Conservation (phyloP, 441 rosid species). For the Rhodomyrtus psidioides region DNA sequence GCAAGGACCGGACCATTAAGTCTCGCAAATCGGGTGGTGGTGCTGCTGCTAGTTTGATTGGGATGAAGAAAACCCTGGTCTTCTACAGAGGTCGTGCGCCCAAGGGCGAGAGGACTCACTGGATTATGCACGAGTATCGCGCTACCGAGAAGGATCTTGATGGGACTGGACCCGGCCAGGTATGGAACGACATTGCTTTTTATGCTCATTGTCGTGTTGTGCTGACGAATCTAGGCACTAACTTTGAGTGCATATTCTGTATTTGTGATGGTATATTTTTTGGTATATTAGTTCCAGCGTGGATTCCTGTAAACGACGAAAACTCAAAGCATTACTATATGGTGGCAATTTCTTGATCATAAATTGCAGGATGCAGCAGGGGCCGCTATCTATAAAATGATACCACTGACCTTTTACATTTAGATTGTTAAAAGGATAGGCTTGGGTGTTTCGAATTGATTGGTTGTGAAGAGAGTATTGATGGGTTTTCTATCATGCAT, state of each 20-base stretch:
- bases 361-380: neutral
- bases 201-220: neutral
- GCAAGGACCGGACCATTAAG: slow-evolving; percentile 83
- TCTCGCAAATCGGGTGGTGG: slow-evolving; percentile 35
- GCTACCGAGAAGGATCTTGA: slow-evolving; percentile 64
- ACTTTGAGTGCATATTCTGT: neutral
- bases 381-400: neutral
- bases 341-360: neutral
- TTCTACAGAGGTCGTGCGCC: slow-evolving; percentile 91
- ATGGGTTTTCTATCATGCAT: neutral
- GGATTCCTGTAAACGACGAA: neutral
- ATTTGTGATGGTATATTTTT: neutral
- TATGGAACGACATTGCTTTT: neutral
- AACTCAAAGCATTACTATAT: neutral
- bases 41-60: slow-evolving; percentile 18
- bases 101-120: slow-evolving; percentile 66
- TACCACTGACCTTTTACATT: neutral
- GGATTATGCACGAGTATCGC: slow-evolving; percentile 95
- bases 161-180: slow-evolving; percentile 79
- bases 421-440: neutral
- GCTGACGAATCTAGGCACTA: neutral
- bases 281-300: neutral
- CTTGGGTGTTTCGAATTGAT: neutral
- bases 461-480: neutral
- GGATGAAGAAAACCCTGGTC: slow-evolving; percentile 94